phyloP scores from a whole-genome alignment of 768 basidiomycete species.

The Termitomyces sp. region DNA sequence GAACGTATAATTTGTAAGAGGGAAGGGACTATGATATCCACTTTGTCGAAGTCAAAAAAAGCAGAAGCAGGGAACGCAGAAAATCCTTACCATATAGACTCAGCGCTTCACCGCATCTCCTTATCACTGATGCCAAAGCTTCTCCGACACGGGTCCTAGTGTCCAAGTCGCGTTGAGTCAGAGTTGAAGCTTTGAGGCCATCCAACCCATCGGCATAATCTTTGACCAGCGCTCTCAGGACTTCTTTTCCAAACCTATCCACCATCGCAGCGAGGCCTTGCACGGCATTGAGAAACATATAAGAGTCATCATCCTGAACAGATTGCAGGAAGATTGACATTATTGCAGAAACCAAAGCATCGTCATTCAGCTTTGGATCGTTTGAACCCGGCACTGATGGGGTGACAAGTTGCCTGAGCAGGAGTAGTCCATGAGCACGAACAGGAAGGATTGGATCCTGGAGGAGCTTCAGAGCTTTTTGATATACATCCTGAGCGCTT shows the following conservation, averaged over 20 bases:
- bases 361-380: slow-evolving; percentile 30
- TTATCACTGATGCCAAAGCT: slow-evolving; percentile 73
- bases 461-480: slow-evolving; percentile 79
- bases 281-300: slow-evolving; percentile 88
- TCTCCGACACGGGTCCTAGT: slow-evolving; percentile 76
- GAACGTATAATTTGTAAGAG: slow-evolving; percentile 61
- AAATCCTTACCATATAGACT: slow-evolving; percentile 55
- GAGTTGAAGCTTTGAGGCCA: slow-evolving; percentile 37
- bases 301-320: slow-evolving; percentile 91
- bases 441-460: slow-evolving; percentile 93
- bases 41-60: slow-evolving; percentile 29
- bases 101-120: slow-evolving; percentile 64
- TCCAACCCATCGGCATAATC: slow-evolving; percentile 55
- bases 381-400: slow-evolving; percentile 18
- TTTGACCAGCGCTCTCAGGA: slow-evolving; percentile 59
- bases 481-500: slow-evolving; percentile 63
- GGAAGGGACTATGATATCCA: slow-evolving; percentile 64
- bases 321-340: slow-evolving; percentile 82
- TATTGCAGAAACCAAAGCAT: slow-evolving; percentile 74
- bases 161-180: slow-evolving; percentile 65
- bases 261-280: slow-evolving; percentile 88
- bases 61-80: not conserved
- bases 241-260: slow-evolving; percentile 68
- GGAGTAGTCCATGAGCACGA: slow-evolving; percentile 83
- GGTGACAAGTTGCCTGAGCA: slow-evolving; percentile 73